Conservation (phyloP, 1,284 basidiomycete species). For the Schizophyllum amplum region DNA sequence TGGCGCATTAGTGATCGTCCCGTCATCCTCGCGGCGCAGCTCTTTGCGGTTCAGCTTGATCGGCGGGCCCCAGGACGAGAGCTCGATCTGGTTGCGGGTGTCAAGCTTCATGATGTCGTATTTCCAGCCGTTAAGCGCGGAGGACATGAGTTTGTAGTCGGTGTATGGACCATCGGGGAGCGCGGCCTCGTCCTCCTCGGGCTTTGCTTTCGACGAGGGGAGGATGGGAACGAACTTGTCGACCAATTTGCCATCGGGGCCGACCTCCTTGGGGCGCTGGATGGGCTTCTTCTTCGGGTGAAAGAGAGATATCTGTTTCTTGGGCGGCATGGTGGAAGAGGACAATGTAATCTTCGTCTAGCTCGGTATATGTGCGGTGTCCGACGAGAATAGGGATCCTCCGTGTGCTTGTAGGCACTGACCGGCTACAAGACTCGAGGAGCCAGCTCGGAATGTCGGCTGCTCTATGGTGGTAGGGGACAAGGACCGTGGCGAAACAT, state of each 20-base stretch:
- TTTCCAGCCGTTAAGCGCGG: constrained; percentile 73
- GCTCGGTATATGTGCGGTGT: neutral
- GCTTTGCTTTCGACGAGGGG: constrained; percentile 12
- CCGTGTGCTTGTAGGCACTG: neutral
- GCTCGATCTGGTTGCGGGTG: constrained; percentile 58
- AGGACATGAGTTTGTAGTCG: constrained; percentile 70
- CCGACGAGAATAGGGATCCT: neutral
- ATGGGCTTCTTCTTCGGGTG: constrained; percentile 44
- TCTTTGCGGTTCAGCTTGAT: constrained; percentile 85
- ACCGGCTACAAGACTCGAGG: too few relatives aligned
- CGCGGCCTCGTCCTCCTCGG: constrained; percentile 37
- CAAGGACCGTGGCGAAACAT: neutral
- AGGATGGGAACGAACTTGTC: constrained; percentile 17
- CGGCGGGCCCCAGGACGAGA: constrained; percentile 56
- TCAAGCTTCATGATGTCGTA: constrained; percentile 83
- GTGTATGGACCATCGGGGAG: constrained; percentile 56
- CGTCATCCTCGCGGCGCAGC: constrained; percentile 42
- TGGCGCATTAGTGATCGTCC: constrained; percentile 25
- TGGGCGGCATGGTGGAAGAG: constrained; percentile 29
- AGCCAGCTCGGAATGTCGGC: too few relatives aligned
- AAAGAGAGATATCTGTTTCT: constrained; percentile 31
- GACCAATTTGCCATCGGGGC: constrained; percentile 17
- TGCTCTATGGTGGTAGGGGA: neutral
- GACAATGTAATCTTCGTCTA: neutral
- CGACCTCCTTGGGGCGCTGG: constrained; percentile 20